Percentiles rank a stretch among this genome's conserved stretches.
Evolutionary conservation across 2,329 filamentous ascomycete species (phyloP).

Genomic region (Xylariomycetidae sp.): DNA sequence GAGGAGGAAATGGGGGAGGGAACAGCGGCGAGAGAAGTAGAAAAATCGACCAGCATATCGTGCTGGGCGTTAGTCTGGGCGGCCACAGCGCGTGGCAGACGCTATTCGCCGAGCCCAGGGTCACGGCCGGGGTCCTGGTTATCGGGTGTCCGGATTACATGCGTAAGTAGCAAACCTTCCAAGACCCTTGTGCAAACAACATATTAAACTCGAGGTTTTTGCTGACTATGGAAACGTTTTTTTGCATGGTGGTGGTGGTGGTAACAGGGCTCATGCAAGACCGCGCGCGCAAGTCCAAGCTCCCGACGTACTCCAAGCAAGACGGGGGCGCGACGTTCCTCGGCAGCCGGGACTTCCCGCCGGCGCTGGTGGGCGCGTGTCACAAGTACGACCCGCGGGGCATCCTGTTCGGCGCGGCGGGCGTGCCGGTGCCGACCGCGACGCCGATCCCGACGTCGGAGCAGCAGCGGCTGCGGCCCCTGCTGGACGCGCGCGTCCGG

Average conservation of each 20-base stretch:
- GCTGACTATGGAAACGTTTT: too few relatives aligned
- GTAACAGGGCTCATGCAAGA: slow-evolving; percentile 69
- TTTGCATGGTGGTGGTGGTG: too few relatives aligned
- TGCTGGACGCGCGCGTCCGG: slow-evolving; percentile 45
- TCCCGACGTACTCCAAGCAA: slow-evolving; percentile 53
- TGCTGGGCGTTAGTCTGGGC: slow-evolving; percentile 79
- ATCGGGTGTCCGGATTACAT: slow-evolving; percentile 90
- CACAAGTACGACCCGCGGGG: slow-evolving; percentile 69
- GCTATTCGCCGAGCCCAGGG: slow-evolving; percentile 70
- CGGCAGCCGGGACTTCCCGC: slow-evolving; percentile 74
- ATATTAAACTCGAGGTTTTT: not conserved
- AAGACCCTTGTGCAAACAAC: not conserved
- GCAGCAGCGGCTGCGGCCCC: slow-evolving; percentile 36
- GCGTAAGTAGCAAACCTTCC: slow-evolving; percentile 36
- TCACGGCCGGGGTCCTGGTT: slow-evolving; percentile 73
- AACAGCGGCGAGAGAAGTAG: not conserved
- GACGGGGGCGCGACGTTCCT: slow-evolving; percentile 61
- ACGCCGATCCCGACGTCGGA: slow-evolving; percentile 29
- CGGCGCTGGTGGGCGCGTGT: slow-evolving; percentile 58
- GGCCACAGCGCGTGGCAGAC: slow-evolving; percentile 86
- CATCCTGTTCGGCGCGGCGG: slow-evolving; percentile 57
- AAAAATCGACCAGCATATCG: slow-evolving; percentile 61
- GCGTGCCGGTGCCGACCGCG: slow-evolving; percentile 26
- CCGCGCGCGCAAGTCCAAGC: slow-evolving; percentile 68
- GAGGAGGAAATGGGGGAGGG: too few relatives aligned